Percentiles rank a stretch among this genome's conserved stretches.
phyloP scores from a whole-genome alignment of 192 early-diverging fungal species.

The Martensiomyces pterosporus region DNA sequence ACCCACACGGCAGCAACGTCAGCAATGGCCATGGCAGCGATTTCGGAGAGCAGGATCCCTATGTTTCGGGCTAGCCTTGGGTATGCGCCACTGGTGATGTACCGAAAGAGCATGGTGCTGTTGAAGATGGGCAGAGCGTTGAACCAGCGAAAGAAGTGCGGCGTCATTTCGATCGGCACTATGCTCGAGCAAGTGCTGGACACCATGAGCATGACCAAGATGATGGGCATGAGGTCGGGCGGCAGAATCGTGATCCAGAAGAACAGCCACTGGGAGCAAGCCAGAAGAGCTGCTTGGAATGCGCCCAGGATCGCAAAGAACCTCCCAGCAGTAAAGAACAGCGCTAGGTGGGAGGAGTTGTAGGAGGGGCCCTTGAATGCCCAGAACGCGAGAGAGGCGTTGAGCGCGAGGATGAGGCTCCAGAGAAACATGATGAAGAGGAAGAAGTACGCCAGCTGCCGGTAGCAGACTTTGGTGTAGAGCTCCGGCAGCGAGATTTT shows the following conservation, averaged over 20 bases:
- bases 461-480: neutral
- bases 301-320: slow-evolving; percentile 9
- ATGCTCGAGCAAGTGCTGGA: neutral
- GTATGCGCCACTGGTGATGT: slow-evolving; percentile 5
- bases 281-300: slow-evolving; percentile 1
- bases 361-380: slow-evolving; percentile 8
- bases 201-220: slow-evolving; percentile 1
- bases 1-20: neutral
- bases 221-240: slow-evolving; percentile 8
- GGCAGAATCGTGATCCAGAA: slow-evolving; percentile 11
- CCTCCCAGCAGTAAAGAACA: slow-evolving; percentile 2
- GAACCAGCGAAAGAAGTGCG: slow-evolving; percentile 5
- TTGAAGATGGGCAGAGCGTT: slow-evolving; percentile 3
- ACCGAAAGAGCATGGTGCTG: slow-evolving; percentile 2
- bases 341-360: neutral
- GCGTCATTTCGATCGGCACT: slow-evolving; percentile 4
- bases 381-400: slow-evolving; percentile 6
- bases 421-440: slow-evolving; percentile 2
- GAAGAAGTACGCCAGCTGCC: neutral
- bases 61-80: slow-evolving; percentile 2
- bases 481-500: slow-evolving; percentile 4
- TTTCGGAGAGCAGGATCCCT: slow-evolving; percentile 1
- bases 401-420: slow-evolving; percentile 7
- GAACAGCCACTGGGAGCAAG: slow-evolving; percentile 15
- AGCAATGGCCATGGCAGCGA: neutral